Evolutionary conservation across 2,329 filamentous ascomycete species (phyloP).

Genomic region (Scedosporium apiospermum): DNA sequence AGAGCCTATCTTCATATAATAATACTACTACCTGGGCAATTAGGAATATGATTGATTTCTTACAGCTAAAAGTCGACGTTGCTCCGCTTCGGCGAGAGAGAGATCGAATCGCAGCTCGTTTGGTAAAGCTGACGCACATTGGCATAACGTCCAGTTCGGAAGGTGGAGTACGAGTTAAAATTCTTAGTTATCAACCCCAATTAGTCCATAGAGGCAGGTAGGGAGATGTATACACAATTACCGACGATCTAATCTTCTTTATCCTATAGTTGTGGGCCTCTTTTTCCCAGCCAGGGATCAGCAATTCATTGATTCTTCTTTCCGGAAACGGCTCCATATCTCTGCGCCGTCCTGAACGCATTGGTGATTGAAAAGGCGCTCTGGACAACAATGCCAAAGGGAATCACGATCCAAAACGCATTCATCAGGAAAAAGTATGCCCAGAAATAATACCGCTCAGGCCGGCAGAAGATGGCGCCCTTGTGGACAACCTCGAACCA

Average conservation of each 20-base stretch:
- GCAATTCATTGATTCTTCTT: background rate
- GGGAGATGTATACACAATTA: too few relatives aligned
- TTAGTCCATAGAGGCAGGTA: too few relatives aligned
- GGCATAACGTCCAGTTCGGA: too few relatives aligned
- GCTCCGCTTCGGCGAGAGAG: too few relatives aligned
- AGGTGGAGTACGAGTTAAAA: too few relatives aligned
- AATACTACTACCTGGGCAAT: too few relatives aligned
- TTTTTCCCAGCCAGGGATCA: background rate
- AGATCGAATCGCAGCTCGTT: too few relatives aligned
- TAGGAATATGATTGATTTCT: too few relatives aligned
- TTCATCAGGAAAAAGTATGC: constrained; percentile 44
- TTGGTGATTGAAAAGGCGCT: constrained; percentile 17
- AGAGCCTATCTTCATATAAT: too few relatives aligned
- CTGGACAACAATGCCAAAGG: constrained; percentile 20
- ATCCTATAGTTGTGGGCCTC: background rate
- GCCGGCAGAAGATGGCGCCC: constrained; percentile 36
- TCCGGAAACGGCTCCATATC: background rate
- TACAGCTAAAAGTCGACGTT: too few relatives aligned
- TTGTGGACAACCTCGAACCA: constrained; percentile 29
- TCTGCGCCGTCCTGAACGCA: constrained; percentile 4
- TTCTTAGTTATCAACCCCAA: too few relatives aligned
- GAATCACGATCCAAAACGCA: constrained; percentile 43
- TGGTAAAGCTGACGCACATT: too few relatives aligned
- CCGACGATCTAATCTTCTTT: background rate
- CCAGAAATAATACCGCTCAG: constrained; percentile 43